Evolutionary conservation across 75 land plant species (phyloP).

Genomic region (Cupressus sempervirens): DNA sequence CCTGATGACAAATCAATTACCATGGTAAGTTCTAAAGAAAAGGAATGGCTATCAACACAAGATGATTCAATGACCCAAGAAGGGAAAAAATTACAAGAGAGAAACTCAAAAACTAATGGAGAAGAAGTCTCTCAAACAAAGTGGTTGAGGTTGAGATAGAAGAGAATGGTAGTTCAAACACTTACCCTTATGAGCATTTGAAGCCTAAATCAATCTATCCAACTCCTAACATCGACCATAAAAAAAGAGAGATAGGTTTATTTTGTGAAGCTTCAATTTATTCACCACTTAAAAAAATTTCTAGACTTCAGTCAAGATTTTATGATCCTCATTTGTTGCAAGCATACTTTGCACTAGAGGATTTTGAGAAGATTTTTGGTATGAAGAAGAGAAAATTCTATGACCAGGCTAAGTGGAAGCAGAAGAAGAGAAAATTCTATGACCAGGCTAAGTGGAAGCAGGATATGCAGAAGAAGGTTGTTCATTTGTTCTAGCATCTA

Average conservation of each 20-base stretch:
- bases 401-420: too few species aligned
- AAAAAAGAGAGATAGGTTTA: conserved; percentile 73
- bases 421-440: too few species aligned
- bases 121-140: conserved; percentile 24
- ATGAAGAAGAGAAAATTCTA: conserved; percentile 77
- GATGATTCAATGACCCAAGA: conserved; percentile 30
- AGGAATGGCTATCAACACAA: neutral
- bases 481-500: conserved; percentile 81
- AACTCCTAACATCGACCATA: conserved; percentile 70
- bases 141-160: conserved; percentile 20
- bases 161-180: conserved; percentile 27
- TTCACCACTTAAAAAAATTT: too few species aligned
- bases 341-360: conserved; percentile 79
- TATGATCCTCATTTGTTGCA: conserved; percentile 17
- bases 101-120: conserved; percentile 27
- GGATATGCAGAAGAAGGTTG: conserved; percentile 71
- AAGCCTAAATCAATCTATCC: conserved; percentile 76
- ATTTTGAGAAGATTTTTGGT: conserved; percentile 70
- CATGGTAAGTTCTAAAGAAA: neutral
- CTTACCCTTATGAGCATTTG: conserved; percentile 76
- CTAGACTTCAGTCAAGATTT: neutral
- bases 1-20: neutral
- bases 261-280: neutral
- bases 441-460: conserved; percentile 95
- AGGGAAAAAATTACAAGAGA: conserved; percentile 17